Base-by-base conservation (phyloP, 2,329 filamentous ascomycete genomes). In the Lachnellula subtilissima region DNA sequence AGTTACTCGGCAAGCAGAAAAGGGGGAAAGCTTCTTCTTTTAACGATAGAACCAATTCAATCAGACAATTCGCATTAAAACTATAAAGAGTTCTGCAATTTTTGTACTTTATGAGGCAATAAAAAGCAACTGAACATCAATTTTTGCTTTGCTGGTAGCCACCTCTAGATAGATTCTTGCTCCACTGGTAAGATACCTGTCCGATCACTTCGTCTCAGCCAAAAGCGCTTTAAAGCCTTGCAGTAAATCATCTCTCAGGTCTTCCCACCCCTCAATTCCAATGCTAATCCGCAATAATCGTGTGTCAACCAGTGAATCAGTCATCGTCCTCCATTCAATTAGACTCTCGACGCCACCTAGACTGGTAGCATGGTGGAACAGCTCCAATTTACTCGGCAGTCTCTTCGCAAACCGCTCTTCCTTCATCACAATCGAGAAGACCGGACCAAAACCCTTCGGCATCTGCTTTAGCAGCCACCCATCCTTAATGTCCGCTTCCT, bases 281-380 rank as follows among this genome's bases (percentile, higher is more conserved):
- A 97, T 75, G 71, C 92, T 97, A 32, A 99, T 75, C 51, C 94
- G 77, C 72, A 97, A 67, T 70, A 97, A 71, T 56, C 82, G 78
- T 67, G 78, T 81, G 68, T 95, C 89, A 40, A 95, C 85, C 1
- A 71, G 77, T 3, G 73, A 66, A 76, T 99, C 94, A 57, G 85
- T 87, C 90, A 99, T 94, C 48, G 88, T 83, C 57, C 94, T 80
- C 94, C 94, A 99, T 80, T 99, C 94, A 65, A 99, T 92, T 76
- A 97, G 74, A 68, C 90, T 94, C 80, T 97, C 94, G 9, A 97
- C 91, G 4, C 94, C 93, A 2, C 94, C 94, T 28, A 97, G 74
- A 71, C 89, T 95, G 2, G 94, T 99, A 5, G 94, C 94, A 73
- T 99, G 94, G 65, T 96, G 90, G 76, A 97, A 97, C 46, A 96